These are phyloP conservation scores for Trametes cubensis DNA, from an alignment of 768 basidiomycete genomes.

Conservation along the genomic window DNA sequence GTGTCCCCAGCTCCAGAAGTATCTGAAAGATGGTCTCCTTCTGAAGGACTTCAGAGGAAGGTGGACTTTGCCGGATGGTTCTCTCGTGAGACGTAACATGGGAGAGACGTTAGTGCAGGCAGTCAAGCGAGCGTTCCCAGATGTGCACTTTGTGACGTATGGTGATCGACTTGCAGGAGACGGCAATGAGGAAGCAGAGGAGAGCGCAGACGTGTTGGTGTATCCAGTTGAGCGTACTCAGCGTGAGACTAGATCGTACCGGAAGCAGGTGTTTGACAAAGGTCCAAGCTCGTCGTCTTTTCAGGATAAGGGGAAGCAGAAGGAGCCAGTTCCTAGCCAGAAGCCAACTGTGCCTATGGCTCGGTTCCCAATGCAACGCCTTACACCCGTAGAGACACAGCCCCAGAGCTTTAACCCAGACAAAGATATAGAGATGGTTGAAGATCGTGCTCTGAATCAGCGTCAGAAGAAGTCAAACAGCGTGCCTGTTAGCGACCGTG, in stretches of 20 bases:
- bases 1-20: conserved; percentile 1
- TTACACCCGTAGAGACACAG: not conserved
- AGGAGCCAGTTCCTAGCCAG: too few relatives aligned
- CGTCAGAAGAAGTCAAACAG: not conserved
- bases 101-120: conserved; percentile 13
- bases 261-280: not conserved
- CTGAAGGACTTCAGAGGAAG: not conserved
- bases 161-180: not conserved
- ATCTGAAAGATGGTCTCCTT: conserved; percentile 8
- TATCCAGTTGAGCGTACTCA: not conserved
- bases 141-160: not conserved
- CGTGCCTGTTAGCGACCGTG: too few relatives aligned
- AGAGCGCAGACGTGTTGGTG: not conserved
- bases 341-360: not conserved
- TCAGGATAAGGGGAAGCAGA: not conserved
- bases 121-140: not conserved
- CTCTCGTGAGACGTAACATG: not conserved
- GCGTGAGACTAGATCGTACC: not conserved
- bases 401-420: not conserved
- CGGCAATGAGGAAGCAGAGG: not conserved
- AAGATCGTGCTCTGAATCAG: conserved; percentile 4
- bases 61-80: conserved; percentile 3
- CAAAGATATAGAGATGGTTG: conserved; percentile 6
- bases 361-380: conserved; percentile 1
- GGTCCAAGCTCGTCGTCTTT: not conserved